Evolutionary conservation across 441 rosid species (phyloP).

Genomic region (Gossypium schwendimanii): DNA sequence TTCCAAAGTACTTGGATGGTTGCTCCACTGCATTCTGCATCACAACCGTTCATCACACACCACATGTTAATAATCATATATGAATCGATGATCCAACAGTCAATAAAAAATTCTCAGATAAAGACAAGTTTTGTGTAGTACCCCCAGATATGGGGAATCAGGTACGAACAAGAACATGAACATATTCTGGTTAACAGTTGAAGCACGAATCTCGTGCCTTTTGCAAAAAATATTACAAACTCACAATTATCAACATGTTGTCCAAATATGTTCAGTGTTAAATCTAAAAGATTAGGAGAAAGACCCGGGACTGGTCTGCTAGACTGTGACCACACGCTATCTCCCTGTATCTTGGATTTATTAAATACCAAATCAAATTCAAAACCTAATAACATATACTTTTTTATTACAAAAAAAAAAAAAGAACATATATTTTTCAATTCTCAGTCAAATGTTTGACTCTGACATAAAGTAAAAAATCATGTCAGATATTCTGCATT

Average conservation of each 20-base stretch:
- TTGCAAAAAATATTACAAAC: neutral
- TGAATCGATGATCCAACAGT: neutral
- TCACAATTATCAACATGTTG: neutral
- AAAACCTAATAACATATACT: neutral
- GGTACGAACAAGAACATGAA: slow-evolving; percentile 10
- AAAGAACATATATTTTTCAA: neutral
- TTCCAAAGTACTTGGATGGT: slow-evolving; percentile 45
- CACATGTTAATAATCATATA: neutral
- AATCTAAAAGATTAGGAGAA: slow-evolving; percentile 25
- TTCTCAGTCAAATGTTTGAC: slow-evolving; percentile 16
- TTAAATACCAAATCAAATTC: neutral
- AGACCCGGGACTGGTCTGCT: slow-evolving; percentile 27
- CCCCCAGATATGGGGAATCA: slow-evolving; percentile 8
- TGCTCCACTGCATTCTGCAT: slow-evolving; percentile 57
- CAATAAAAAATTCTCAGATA: neutral
- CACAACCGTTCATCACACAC: slow-evolving; percentile 11
- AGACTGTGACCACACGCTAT: slow-evolving; percentile 28
- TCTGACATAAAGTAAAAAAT: neutral
- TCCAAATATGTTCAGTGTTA: neutral
- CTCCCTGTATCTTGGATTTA: neutral
- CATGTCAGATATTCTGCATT: neutral
- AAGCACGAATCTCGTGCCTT: slow-evolving; percentile 20
- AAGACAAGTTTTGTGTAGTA: slow-evolving; percentile 4
- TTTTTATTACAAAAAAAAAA: no score
- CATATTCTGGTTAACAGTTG: slow-evolving; percentile 13